These are phyloP conservation scores for Mycena belliarum DNA, from an alignment of 768 basidiomycete species.

Conservation along the genomic window DNA sequence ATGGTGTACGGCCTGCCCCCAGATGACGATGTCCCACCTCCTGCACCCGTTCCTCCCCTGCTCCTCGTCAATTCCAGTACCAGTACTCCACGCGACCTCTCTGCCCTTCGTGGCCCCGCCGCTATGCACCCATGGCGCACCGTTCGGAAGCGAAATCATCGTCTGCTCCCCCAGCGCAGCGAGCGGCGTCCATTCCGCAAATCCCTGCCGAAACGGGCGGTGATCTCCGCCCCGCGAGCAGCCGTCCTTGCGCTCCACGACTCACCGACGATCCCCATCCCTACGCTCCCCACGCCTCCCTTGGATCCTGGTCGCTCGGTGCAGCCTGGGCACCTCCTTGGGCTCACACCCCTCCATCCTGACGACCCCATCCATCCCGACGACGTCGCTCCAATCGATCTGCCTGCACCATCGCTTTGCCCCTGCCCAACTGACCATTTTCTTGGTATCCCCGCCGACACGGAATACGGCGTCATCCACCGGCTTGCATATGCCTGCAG, in stretches of 20 bases:
- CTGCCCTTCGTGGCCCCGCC: background rate
- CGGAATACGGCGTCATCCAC: too few relatives aligned
- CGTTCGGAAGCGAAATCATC: background rate
- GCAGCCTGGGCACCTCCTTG: background rate
- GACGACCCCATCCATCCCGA: background rate
- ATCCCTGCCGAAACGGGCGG: background rate
- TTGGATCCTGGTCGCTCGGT: background rate
- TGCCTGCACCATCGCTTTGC: background rate
- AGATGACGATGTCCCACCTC: too few relatives aligned
- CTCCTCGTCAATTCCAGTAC: background rate
- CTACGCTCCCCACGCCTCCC: background rate
- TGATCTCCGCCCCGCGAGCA: too few relatives aligned
- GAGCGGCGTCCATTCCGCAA: background rate
- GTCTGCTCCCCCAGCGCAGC: background rate
- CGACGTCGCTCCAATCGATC: background rate
- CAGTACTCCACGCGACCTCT: background rate
- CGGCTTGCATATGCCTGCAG: too few relatives aligned
- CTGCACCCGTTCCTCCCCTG: background rate
- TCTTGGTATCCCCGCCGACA: too few relatives aligned
- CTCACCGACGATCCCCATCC: too few relatives aligned
- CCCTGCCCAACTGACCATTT: background rate
- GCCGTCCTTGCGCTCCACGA: too few relatives aligned
- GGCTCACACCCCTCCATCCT: background rate
- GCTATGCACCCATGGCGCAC: background rate
- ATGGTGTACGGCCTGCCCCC: too few relatives aligned